Conservation (phyloP, 495 filamentous ascomycete genomes). For the Penicillium macrosclerotiorum region DNA sequence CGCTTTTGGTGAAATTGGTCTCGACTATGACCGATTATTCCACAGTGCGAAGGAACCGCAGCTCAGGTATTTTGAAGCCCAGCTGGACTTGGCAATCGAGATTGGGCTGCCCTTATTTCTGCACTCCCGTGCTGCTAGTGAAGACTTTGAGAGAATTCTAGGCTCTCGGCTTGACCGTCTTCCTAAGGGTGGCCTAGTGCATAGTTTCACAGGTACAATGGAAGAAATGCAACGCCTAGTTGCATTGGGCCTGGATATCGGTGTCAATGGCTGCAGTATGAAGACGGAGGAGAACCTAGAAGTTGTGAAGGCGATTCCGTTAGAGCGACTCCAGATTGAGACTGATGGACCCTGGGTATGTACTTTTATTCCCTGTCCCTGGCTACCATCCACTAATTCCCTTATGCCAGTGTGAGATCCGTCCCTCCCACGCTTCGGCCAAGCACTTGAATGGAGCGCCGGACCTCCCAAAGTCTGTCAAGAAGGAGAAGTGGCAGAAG, state of each 20-base stretch:
- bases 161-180: conserved; percentile 51
- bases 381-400: not conserved
- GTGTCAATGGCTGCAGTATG: conserved; percentile 88
- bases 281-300: conserved; percentile 87
- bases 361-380: not conserved
- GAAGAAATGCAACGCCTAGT: conserved; percentile 79
- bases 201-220: conserved; percentile 83
- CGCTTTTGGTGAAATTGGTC: conserved; percentile 92
- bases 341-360: conserved; percentile 87
- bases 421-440: conserved; percentile 51
- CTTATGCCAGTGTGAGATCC: conserved; percentile 49
- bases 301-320: conserved; percentile 71
- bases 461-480: conserved; percentile 58
- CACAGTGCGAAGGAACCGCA: conserved; percentile 74
- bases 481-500: conserved; percentile 90
- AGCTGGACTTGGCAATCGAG: conserved; percentile 73
- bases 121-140: conserved; percentile 79
- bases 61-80: conserved; percentile 77
- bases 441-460: conserved; percentile 47
- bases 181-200: conserved; percentile 75
- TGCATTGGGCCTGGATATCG: conserved; percentile 74
- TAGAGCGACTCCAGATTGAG: conserved; percentile 80
- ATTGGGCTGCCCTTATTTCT: conserved; percentile 85
- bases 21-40: conserved; percentile 91
- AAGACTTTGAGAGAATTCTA: conserved; percentile 73